Evolutionary conservation across 345 rosid genomes (phyloP).

Genomic region (Populus davidiana): DNA sequence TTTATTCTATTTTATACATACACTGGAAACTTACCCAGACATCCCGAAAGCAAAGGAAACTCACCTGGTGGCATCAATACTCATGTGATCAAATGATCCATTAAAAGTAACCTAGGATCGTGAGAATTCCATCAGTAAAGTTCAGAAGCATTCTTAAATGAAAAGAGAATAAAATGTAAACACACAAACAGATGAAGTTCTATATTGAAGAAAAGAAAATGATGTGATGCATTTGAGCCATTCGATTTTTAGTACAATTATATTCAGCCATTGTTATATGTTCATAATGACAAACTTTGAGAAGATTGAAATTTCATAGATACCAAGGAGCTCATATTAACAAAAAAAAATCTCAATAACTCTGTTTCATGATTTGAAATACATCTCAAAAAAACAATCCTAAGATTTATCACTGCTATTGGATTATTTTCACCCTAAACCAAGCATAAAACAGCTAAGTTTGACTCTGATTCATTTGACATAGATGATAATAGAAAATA

Average conservation of each 20-base stretch:
- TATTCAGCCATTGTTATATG: not conserved
- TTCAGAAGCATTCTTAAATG: not conserved
- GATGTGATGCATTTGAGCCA: not conserved
- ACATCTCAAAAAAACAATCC: too few species aligned
- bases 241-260: not conserved
- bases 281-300: too few species aligned
- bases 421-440: too few species aligned
- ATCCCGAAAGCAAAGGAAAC: slow-evolving; percentile 11
- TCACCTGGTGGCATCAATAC: slow-evolving; percentile 91
- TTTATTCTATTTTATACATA: not conserved
- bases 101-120: slow-evolving; percentile 75
- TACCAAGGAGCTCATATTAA: too few species aligned
- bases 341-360: too few species aligned
- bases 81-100: slow-evolving; percentile 98
- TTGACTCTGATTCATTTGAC: too few species aligned
- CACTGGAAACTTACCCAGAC: slow-evolving; percentile 1
- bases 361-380: too few species aligned
- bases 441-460: too few species aligned
- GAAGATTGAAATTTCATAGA: too few species aligned
- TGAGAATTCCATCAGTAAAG: slow-evolving; percentile 9
- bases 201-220: not conserved
- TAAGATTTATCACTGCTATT: too few species aligned
- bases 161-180: not conserved
- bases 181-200: not conserved
- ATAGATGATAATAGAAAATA: too few species aligned